A percentile compares a stretch with the other conserved stretches of the same genome.
Conservation (phyloP, 2,329 filamentous ascomycete species). For the Colletotrichum sp. region DNA sequence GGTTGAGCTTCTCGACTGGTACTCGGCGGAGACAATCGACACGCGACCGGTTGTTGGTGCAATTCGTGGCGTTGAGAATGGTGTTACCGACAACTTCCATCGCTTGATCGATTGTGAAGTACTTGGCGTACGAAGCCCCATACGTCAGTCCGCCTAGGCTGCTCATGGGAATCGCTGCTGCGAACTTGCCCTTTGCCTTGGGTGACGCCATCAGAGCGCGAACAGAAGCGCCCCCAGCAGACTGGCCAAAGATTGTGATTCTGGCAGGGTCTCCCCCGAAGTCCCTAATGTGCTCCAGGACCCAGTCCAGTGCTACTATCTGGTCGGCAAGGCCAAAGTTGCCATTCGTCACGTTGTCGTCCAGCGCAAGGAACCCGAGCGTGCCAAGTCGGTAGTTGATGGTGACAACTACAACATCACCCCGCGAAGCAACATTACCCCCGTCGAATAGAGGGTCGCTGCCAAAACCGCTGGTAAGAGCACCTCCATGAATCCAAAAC, state of each 20-base stretch:
- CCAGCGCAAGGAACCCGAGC: constrained; percentile 62
- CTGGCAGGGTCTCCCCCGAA: constrained; percentile 63
- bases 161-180: constrained; percentile 48
- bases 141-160: constrained; percentile 53
- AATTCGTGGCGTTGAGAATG: constrained; percentile 57
- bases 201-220: constrained; percentile 55
- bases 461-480: constrained; percentile 42
- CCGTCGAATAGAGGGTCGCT: constrained; percentile 50
- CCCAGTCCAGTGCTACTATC: constrained; percentile 54
- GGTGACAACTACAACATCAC: constrained; percentile 57
- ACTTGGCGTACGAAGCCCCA: constrained; percentile 62
- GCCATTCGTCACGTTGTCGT: constrained; percentile 48
- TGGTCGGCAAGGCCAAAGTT: constrained; percentile 57
- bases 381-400: constrained; percentile 67
- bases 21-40: constrained; percentile 58
- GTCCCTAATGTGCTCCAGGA: constrained; percentile 54
- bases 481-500: constrained; percentile 52
- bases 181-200: constrained; percentile 50
- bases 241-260: constrained; percentile 61
- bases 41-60: constrained; percentile 51
- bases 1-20: constrained; percentile 44
- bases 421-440: constrained; percentile 48
- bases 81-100: constrained; percentile 52
- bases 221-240: constrained; percentile 58
- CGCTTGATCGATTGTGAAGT: constrained; percentile 60